phyloP scores from a whole-genome alignment of 306 rosid species.

The Vachellia collinsii region DNA sequence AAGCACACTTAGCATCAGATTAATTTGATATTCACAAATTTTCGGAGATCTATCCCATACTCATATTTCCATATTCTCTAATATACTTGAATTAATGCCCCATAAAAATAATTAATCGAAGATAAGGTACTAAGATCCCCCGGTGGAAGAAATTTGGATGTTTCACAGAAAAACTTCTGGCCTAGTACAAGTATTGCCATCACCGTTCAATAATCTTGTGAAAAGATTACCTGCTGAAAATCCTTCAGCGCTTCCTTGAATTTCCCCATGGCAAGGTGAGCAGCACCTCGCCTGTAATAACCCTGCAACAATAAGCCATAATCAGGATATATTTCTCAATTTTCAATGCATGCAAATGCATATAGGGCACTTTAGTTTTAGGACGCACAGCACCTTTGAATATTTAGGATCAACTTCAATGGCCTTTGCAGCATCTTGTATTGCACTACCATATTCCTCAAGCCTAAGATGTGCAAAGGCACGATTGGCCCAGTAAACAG shows the following conservation, averaged over 20 bases:
- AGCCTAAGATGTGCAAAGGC: conserved; percentile 91
- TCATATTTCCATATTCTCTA: neutral
- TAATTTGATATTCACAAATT: neutral
- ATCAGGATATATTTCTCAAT: conserved; percentile 26
- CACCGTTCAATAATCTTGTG: neutral
- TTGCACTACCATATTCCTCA: conserved; percentile 97
- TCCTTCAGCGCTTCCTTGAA: conserved; percentile 95
- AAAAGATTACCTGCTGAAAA: conserved; percentile 80
- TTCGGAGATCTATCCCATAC: neutral
- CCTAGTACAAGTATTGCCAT: neutral
- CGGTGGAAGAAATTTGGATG: neutral
- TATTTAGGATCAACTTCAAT: conserved; percentile 91
- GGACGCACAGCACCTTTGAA: conserved; percentile 67
- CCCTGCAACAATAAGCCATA: conserved; percentile 64
- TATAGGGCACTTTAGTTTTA: conserved; percentile 17
- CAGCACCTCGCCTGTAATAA: conserved; percentile 94
- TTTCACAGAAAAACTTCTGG: neutral
- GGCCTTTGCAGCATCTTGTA: conserved; percentile 90
- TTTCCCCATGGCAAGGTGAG: conserved; percentile 91
- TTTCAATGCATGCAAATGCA: conserved; percentile 30
- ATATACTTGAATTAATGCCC: neutral
- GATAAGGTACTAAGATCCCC: neutral
- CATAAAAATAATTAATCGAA: neutral
- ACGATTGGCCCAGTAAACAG: conserved; percentile 93
- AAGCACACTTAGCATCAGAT: neutral